Evolutionary conservation across 2,329 filamentous ascomycete species (phyloP), one percentile per base, ranked within the genome.

Genomic region (Chaetothyriales sp.): DNA sequence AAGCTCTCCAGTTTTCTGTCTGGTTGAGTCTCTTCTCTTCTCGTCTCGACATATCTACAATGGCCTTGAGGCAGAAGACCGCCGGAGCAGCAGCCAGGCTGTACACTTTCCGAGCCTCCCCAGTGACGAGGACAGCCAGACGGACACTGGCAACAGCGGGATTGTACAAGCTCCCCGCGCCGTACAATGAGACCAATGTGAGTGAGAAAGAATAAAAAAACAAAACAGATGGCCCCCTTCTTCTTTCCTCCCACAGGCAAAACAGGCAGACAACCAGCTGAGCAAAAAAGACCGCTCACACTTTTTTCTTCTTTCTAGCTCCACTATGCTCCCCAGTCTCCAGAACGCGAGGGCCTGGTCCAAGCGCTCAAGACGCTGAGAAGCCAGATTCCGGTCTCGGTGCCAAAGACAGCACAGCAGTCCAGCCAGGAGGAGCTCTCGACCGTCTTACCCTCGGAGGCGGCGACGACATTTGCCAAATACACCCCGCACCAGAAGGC

Each of bases 401-500:
- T 62, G 60, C 63, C 57, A 55, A 43, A 53, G 10, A 20, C 49
- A 15, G n/a, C 46, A n/a, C 20, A 39, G 7, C 25, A 55, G 20
- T 28, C 42, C 20, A 51, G 46, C 19, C 15, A 36, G 26, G 19
- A 51, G 32, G 42, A 22, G 42, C 9, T 47, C 8, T 49, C 50
- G 19, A 50, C 49, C 10, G 48, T 50, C 25, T 59, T 69, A 43
- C 67, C 67, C 0, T 61, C 64, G 12, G 66, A 69, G 22, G 61
- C 64, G 50, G 57, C 52, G 5, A 63, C 59, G 2, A 58, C 57
- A 6, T 68, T 70, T 48, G 68, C 67, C 43, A 63, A 64, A 54
- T 66, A 66, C 44, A 60, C 61, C 0, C 57, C 66, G 5, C 62
- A 65, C 22, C 62, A 60, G 18, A 58, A 60, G 39, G 59, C 61